Percentiles rank a stretch among this genome's conserved stretches.
phyloP scores from a whole-genome alignment of 345 rosid species.

The Pelargonium nanum region DNA sequence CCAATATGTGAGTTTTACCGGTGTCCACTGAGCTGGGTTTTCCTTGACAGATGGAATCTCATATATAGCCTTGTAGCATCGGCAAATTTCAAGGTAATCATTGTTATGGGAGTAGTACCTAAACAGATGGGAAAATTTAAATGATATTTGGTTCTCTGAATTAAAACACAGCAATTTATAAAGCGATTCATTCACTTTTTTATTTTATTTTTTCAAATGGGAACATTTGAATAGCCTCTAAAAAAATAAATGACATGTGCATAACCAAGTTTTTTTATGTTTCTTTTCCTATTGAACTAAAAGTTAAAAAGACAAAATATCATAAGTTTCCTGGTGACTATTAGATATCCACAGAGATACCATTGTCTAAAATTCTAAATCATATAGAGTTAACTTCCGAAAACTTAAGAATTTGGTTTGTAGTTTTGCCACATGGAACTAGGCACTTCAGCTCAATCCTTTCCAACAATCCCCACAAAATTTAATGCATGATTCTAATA shows the following conservation, averaged over 20 bases:
- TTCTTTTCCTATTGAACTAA: not conserved
- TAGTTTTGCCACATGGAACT: too few relatives aligned
- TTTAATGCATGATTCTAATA: too few relatives aligned
- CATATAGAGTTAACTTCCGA: too few relatives aligned
- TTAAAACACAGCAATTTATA: not conserved
- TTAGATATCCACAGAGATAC: not conserved
- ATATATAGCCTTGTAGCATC: conserved; percentile 89
- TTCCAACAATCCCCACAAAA: too few relatives aligned
- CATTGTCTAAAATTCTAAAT: too few relatives aligned
- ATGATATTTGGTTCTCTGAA: not conserved
- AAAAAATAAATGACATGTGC: not conserved
- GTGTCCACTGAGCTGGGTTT: conserved; percentile 64
- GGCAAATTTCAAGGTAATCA: conserved; percentile 82
- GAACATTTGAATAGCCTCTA: not conserved
- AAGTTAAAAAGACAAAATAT: too few relatives aligned
- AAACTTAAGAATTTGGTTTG: too few relatives aligned
- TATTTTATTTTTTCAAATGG: not conserved
- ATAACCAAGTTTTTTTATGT: not conserved
- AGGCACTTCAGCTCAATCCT: too few relatives aligned
- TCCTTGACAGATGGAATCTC: conserved; percentile 83
- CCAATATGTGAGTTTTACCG: conserved; percentile 30
- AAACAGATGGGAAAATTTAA: not conserved
- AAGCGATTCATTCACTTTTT: not conserved
- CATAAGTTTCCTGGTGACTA: not conserved
- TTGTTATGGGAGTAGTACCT: conserved; percentile 78